phyloP scores from a whole-genome alignment of 371 early-diverging fungal genomes.

The Encephalitozoon hellem region DNA sequence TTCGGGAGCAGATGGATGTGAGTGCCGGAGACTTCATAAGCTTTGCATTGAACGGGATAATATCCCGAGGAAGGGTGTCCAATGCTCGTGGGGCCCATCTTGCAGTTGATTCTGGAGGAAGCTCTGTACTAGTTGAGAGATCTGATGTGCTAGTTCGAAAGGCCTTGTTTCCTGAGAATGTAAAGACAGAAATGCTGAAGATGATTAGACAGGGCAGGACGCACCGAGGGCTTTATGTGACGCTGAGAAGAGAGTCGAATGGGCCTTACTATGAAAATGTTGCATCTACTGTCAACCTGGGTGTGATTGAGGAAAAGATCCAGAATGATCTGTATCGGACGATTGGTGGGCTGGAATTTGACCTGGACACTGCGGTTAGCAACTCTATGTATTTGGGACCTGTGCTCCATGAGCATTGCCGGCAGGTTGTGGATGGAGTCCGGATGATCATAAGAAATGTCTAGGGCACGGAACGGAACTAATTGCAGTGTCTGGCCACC shows the following conservation, averaged over 20 bases:
- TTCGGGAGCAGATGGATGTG: neutral
- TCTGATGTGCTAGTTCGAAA: neutral
- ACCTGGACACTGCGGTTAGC: neutral
- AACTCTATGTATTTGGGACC: neutral
- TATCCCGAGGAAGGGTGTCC: neutral
- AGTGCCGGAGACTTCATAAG: neutral
- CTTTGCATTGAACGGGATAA: neutral
- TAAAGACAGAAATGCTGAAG: neutral
- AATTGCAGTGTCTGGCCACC: neutral
- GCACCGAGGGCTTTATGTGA: neutral
- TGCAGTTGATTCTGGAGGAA: neutral
- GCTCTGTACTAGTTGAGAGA: conserved; percentile 3
- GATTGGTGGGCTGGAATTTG: neutral
- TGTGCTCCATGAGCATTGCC: neutral
- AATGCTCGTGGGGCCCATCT: neutral
- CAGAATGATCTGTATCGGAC: neutral
- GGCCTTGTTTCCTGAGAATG: neutral
- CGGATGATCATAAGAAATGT: neutral
- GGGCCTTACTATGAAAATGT: neutral
- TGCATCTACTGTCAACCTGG: neutral
- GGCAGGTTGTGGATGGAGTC: neutral
- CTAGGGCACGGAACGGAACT: neutral
- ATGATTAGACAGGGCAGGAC: neutral
- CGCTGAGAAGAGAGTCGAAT: conserved; percentile 14
- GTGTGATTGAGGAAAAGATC: neutral